Evolutionary conservation across 2,329 filamentous ascomycete species (phyloP).

Genomic region (Amylocarpus encephaloides): DNA sequence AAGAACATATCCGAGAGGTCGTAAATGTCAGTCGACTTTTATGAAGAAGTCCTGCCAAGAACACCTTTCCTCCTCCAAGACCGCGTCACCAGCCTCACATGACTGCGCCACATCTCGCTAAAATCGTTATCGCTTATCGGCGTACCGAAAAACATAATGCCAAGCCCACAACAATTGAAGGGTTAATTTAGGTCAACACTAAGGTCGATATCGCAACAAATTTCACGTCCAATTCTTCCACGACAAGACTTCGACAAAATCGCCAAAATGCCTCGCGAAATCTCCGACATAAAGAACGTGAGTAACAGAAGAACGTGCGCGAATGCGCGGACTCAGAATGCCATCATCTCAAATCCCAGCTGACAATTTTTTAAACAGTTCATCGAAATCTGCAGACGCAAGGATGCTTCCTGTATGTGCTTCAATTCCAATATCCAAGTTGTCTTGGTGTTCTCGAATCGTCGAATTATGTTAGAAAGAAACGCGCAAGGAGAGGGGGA

Average conservation of each 20-base stretch:
- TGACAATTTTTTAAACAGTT: slow-evolving; percentile 51
- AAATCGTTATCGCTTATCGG: background rate
- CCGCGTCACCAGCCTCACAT: slow-evolving; percentile 12
- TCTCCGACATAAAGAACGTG: slow-evolving; percentile 80
- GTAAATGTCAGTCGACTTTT: background rate
- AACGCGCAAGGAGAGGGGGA: background rate
- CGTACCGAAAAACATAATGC: slow-evolving; percentile 7
- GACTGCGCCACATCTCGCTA: slow-evolving; percentile 7
- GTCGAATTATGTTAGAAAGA: too few relatives aligned
- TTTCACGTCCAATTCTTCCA: slow-evolving; percentile 16
- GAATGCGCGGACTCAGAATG: background rate
- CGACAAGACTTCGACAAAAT: slow-evolving; percentile 23
- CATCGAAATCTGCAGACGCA: slow-evolving; percentile 99
- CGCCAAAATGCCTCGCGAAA: slow-evolving; percentile 12
- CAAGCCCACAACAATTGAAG: slow-evolving; percentile 6
- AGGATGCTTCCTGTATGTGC: slow-evolving; percentile 96
- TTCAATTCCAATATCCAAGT: background rate
- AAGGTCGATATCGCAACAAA: slow-evolving; percentile 6
- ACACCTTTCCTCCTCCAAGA: slow-evolving; percentile 1
- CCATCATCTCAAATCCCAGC: background rate
- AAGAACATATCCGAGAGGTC: background rate
- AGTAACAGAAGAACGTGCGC: slow-evolving; percentile 13
- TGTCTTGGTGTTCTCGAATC: background rate
- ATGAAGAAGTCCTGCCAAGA: background rate
- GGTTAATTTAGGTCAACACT: slow-evolving; percentile 8